These are phyloP conservation scores for Parastagonospora avenae DNA, from an alignment of 2,329 filamentous ascomycete species.

Conservation along the genomic window DNA sequence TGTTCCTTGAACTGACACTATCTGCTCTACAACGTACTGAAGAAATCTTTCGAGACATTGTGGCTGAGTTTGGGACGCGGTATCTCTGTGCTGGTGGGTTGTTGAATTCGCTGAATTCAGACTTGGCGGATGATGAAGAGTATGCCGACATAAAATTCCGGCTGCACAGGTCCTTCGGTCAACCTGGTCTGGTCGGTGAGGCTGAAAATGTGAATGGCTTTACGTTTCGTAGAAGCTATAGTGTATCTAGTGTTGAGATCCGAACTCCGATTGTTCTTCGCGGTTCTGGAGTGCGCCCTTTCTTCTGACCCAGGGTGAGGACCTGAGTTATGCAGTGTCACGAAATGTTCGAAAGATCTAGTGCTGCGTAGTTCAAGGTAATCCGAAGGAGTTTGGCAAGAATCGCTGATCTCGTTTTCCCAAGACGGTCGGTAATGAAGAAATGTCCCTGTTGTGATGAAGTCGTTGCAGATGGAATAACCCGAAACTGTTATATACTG, in stretches of 20 bases:
- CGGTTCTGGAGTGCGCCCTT: background rate
- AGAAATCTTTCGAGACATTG: constrained; percentile 37
- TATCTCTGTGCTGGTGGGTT: constrained; percentile 34
- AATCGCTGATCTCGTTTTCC: too few relatives aligned
- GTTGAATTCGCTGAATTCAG: constrained; percentile 27
- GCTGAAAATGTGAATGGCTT: background rate
- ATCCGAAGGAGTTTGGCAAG: constrained; percentile 5
- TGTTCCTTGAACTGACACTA: background rate
- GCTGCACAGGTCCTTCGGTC: constrained; percentile 3
- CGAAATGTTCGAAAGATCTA: background rate
- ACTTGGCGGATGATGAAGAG: constrained; percentile 24
- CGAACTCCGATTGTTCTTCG: background rate
- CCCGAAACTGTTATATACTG: too few relatives aligned
- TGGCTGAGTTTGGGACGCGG: constrained; percentile 22
- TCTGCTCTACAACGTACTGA: constrained; percentile 19
- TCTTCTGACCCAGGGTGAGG: background rate
- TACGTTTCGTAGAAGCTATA: constrained; percentile 2
- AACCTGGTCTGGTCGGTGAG: constrained; percentile 1
- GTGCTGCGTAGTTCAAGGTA: constrained; percentile 24
- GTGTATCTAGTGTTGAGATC: constrained; percentile 5
- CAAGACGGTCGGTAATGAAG: too few relatives aligned
- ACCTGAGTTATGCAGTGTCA: constrained; percentile 5
- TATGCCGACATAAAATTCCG: constrained; percentile 26
- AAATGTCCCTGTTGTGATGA: too few relatives aligned
- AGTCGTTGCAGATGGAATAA: too few relatives aligned